Percentiles rank a stretch among this genome's conserved stretches.
Conservation (phyloP, 106 monocot genomes). For the Phalaenopsis aphrodite region DNA sequence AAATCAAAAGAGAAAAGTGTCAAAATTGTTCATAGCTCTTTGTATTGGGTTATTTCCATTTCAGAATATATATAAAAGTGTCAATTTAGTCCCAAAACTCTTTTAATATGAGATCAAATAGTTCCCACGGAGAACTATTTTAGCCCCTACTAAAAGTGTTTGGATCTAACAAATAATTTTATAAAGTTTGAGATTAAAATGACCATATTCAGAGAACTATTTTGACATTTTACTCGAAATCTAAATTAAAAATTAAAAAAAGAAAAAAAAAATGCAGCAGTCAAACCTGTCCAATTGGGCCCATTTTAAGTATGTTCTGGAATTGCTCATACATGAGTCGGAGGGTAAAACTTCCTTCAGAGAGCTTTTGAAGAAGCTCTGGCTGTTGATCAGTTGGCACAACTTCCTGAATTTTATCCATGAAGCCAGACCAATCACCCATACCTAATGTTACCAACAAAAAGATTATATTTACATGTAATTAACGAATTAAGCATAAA, state of each 20-base stretch:
- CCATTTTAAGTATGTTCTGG: constrained; percentile 91
- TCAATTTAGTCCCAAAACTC: too few species aligned
- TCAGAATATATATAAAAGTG: too few species aligned
- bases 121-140: too few species aligned
- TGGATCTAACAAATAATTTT: too few species aligned
- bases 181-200: too few species aligned
- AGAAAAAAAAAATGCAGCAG: neutral
- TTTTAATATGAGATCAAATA: too few species aligned
- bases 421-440: constrained; percentile 99
- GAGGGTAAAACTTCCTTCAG: constrained; percentile 89
- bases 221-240: too few species aligned
- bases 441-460: constrained; percentile 36
- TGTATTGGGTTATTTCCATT: too few species aligned
- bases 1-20: too few species aligned
- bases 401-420: constrained; percentile 99
- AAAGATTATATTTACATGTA: neutral
- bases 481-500: neutral
- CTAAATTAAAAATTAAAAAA: neutral
- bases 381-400: constrained; percentile 98
- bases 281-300: constrained; percentile 88
- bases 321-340: constrained; percentile 96
- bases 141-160: too few species aligned
- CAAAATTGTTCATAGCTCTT: neutral
- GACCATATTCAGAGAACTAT: too few species aligned
- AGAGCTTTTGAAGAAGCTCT: constrained; percentile 87